Evolutionary conservation across 129 eudicot species (phyloP), one percentile per base, ranked within the genome.

Genomic region (Flaveria ramosissima): DNA sequence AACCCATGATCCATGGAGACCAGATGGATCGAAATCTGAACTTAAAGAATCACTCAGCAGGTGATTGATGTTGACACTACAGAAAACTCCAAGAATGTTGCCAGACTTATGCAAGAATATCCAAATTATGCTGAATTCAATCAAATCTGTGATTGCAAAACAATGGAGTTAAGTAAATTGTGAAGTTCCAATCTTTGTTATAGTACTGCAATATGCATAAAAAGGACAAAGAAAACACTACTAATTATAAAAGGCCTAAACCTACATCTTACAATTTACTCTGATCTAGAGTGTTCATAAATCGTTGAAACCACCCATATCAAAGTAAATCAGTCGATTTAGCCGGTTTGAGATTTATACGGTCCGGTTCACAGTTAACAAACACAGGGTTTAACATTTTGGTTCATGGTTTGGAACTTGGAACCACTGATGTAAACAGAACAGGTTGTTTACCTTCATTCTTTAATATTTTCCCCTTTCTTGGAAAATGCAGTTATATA

Each of bases 1-100:
- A 61, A 68, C 63, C 50, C 56, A 12, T 65, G 81, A 83, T 83
- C 87, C 90, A 86, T 86, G 61, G 73, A 15, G 65, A 82, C 45
- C 46, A 76, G 66, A 27, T 16, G 67, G 77, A 26, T n/a, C 24
- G 8, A 75, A 66, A 77, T 23, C 57, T 8, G 26, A 74, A 53
- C 27, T 78, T 21, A 7, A 21, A 15, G 5, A 73, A 11, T 73
- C 53, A 81, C 55, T 80, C 42, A 46, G 32, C 26, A 17, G 48
- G 32, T 46, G 47, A 20, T 20, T 10, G n/a, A 32, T 45, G 15
- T 27, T 13, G 61, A 36, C 6, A 6, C 41, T 5, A 36, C 41
- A 36, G 1, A 4, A 36, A 36, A 36, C 41, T 36, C 41, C 6
- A 36, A 36, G 41, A 36, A 36, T 36, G 41, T 39, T 16, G 70